Conservation (phyloP, 306 rosid species). For the Begonia peltatifolia region DNA sequence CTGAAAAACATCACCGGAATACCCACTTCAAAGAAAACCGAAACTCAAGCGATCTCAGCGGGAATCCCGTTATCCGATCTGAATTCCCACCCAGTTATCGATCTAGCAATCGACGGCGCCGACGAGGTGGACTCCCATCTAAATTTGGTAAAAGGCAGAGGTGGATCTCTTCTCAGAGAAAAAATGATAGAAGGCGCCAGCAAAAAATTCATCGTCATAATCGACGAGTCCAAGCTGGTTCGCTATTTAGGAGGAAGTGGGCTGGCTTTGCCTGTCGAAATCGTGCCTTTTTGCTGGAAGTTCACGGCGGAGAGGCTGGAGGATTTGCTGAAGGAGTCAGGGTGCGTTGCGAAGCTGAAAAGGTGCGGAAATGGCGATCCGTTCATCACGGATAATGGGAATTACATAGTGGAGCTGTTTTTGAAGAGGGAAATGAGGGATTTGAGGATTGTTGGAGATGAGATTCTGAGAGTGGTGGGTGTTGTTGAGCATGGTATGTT, state of each 20-base stretch:
- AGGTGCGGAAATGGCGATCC: constrained; percentile 31
- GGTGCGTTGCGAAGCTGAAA: constrained; percentile 54
- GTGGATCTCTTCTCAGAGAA: constrained; percentile 70
- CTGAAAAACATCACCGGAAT: constrained; percentile 53
- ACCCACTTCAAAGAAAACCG: constrained; percentile 66
- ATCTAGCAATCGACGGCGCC: constrained; percentile 84
- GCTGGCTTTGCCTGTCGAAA: constrained; percentile 77
- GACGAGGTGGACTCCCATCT: constrained; percentile 72
- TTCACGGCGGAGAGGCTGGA: constrained; percentile 43
- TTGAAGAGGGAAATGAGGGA: constrained; percentile 55
- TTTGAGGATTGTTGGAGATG: constrained; percentile 56
- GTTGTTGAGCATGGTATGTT: constrained; percentile 96
- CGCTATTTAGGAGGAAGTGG: constrained; percentile 55
- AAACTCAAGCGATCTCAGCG: constrained; percentile 48
- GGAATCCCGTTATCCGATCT: constrained; percentile 78
- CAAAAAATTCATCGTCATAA: constrained; percentile 57
- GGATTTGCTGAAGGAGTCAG: constrained; percentile 31
- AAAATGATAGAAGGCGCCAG: constrained; percentile 78
- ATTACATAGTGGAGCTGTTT: constrained; percentile 62
- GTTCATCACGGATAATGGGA: constrained; percentile 62
- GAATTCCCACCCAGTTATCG: constrained; percentile 49
- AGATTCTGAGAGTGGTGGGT: constrained; percentile 55
- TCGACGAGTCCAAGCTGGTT: constrained; percentile 66
- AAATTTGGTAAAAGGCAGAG: constrained; percentile 76
- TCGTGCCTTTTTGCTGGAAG: constrained; percentile 68